A percentile compares a stretch with the other conserved stretches of the same genome.
Evolutionary conservation across 2,329 filamentous ascomycete genomes (phyloP).

Genomic region (Emergomyces orientalis): DNA sequence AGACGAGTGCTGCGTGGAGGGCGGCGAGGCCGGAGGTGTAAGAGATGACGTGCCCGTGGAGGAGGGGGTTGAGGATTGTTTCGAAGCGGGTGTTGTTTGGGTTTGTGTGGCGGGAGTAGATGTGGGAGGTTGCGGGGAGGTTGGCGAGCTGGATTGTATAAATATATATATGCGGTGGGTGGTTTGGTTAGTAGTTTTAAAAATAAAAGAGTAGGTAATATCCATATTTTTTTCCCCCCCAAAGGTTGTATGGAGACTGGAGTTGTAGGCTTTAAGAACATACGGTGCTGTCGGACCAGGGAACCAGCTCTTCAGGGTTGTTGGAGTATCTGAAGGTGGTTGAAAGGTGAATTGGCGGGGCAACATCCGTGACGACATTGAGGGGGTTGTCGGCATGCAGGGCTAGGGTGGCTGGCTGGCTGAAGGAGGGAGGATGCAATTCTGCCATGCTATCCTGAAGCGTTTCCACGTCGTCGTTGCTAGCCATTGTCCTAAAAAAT

Average conservation of each 20-base stretch:
- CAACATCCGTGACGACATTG: constrained; percentile 66
- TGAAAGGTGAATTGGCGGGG: constrained; percentile 80
- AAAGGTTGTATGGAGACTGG: too few species aligned
- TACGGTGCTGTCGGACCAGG: constrained; percentile 47
- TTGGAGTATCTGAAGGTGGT: constrained; percentile 78
- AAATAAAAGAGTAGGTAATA: too few species aligned
- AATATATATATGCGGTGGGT: not conserved
- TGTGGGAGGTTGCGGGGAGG: constrained; percentile 41
- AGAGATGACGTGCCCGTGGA: constrained; percentile 57
- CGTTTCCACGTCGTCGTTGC: not conserved
- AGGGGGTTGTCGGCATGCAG: constrained; percentile 75
- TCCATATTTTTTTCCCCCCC: too few species aligned
- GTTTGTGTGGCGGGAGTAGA: constrained; percentile 74
- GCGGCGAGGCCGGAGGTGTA: constrained; percentile 81
- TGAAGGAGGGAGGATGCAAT: constrained; percentile 13
- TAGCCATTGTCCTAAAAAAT: not conserved
- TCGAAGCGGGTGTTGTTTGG: constrained; percentile 82
- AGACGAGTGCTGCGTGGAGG: constrained; percentile 79
- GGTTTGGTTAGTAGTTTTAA: constrained; percentile 13
- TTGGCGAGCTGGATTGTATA: constrained; percentile 9
- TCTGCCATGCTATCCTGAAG: constrained; percentile 2
- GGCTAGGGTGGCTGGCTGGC: constrained; percentile 55
- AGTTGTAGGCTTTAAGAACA: constrained; percentile 21
- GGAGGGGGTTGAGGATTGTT: constrained; percentile 63
- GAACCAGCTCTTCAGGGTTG: constrained; percentile 57